phyloP scores from a whole-genome alignment of 1,284 basidiomycete genomes.

The Cutaneotrichosporon sp. region DNA sequence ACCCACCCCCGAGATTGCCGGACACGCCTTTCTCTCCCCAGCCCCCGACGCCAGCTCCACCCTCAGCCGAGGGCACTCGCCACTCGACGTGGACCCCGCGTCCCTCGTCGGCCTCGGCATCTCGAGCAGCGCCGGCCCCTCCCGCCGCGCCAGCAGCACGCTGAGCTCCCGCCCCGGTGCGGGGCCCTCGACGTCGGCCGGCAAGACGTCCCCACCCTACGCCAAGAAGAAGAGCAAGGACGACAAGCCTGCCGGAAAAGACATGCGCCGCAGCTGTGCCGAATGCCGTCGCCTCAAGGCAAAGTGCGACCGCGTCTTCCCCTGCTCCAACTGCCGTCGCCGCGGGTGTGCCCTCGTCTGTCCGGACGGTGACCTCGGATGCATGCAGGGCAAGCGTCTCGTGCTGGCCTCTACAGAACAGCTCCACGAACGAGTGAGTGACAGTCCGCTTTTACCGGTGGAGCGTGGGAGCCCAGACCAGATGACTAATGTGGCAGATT shows the following conservation, averaged over 20 bases:
- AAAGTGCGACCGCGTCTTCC: conserved; percentile 49
- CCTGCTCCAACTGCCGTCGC: conserved; percentile 49
- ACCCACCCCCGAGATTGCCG: not conserved
- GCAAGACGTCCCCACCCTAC: not conserved
- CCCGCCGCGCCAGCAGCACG: conserved; percentile 3
- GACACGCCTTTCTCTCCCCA: not conserved
- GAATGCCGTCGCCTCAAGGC: conserved; percentile 49
- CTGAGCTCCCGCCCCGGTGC: not conserved
- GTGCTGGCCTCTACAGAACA: conserved; percentile 50
- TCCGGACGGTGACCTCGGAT: conserved; percentile 49
- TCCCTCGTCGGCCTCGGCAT: conserved; percentile 35
- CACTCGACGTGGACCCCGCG: not conserved
- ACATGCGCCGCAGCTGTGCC: conserved; percentile 43
- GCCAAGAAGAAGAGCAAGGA: conserved; percentile 19
- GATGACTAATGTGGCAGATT: conserved; percentile 26
- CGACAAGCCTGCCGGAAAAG: conserved; percentile 21
- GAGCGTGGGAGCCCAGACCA: too few relatives aligned
- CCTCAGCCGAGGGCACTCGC: not conserved
- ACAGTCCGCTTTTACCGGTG: not conserved
- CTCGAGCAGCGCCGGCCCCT: not conserved
- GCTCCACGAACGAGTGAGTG: conserved; percentile 45
- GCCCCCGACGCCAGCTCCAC: not conserved
- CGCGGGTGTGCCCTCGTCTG: conserved; percentile 49
- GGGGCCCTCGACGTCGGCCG: not conserved
- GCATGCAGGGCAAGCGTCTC: conserved; percentile 51